These are phyloP conservation scores for Arxiozyma slooffiae DNA, from an alignment of 1,139 yeast genomes.

Conservation along the genomic window DNA sequence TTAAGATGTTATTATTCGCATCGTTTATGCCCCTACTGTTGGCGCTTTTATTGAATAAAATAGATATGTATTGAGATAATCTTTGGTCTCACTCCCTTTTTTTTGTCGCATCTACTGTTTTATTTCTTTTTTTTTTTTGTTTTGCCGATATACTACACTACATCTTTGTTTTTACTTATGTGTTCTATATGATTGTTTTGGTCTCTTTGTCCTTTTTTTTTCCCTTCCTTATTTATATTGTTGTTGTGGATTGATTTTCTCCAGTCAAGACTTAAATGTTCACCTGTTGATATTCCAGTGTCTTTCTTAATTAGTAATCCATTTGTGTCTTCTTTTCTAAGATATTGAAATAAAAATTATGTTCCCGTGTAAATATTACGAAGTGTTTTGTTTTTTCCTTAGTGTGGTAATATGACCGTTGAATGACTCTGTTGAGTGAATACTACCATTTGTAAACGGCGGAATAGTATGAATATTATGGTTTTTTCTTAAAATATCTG, in stretches of 20 bases:
- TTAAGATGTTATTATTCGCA: background rate
- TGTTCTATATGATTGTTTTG: background rate
- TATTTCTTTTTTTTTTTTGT: too few species aligned
- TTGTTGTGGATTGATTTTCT: background rate
- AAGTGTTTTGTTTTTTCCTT: background rate
- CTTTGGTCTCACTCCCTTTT: background rate
- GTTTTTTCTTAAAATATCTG: background rate
- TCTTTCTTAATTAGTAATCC: background rate
- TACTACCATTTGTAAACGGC: background rate
- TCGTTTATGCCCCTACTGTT: background rate
- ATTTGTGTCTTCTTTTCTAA: background rate
- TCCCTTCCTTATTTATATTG: background rate
- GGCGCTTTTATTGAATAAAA: background rate
- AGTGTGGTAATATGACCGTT: background rate
- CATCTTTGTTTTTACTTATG: background rate
- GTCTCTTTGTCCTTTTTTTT: background rate
- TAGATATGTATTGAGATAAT: background rate
- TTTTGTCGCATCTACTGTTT: background rate
- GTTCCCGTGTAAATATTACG: background rate
- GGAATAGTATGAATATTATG: background rate
- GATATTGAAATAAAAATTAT: background rate
- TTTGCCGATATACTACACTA: background rate
- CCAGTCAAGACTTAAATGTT: constrained; percentile 1
- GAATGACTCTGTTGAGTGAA: too few species aligned
- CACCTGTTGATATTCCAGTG: background rate